Evolutionary conservation across 1,139 yeast genomes (phyloP).

Genomic region (Candida neerlandica): DNA sequence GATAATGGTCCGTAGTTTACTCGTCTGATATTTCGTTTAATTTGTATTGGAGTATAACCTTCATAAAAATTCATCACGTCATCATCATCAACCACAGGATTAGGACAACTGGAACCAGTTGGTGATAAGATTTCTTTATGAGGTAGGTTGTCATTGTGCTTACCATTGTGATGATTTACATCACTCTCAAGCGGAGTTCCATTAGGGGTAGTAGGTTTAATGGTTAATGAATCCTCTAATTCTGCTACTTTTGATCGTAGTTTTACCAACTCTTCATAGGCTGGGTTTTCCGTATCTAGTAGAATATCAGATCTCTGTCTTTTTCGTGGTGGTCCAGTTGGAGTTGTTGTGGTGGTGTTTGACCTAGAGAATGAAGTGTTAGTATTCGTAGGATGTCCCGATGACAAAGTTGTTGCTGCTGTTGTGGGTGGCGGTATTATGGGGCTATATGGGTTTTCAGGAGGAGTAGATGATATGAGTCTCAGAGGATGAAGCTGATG

Average conservation of each 20-base stretch:
- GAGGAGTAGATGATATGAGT: neutral
- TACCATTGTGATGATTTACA: neutral
- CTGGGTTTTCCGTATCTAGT: neutral
- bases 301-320: neutral
- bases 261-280: slow-evolving; percentile 8
- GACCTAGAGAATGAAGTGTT: neutral
- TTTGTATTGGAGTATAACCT: slow-evolving; percentile 43
- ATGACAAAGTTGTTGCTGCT: neutral
- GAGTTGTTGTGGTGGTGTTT: neutral
- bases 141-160: slow-evolving; percentile 8
- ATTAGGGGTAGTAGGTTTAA: neutral
- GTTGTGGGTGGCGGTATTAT: neutral
- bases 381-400: neutral
- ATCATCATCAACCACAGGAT: slow-evolving; percentile 26
- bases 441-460: neutral
- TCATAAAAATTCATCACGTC: slow-evolving; percentile 45
- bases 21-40: slow-evolving; percentile 33
- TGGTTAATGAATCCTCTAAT: slow-evolving; percentile 1
- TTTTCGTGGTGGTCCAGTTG: neutral
- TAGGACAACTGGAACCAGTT: slow-evolving; percentile 13
- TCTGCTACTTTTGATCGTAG: slow-evolving; percentile 8
- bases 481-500: neutral
- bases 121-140: neutral
- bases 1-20: slow-evolving; percentile 53
- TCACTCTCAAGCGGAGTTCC: neutral